A percentile compares a stretch with the other conserved stretches of the same genome.
phyloP scores from a whole-genome alignment of 148 eudicot species.

The Suaeda aralocaspica region DNA sequence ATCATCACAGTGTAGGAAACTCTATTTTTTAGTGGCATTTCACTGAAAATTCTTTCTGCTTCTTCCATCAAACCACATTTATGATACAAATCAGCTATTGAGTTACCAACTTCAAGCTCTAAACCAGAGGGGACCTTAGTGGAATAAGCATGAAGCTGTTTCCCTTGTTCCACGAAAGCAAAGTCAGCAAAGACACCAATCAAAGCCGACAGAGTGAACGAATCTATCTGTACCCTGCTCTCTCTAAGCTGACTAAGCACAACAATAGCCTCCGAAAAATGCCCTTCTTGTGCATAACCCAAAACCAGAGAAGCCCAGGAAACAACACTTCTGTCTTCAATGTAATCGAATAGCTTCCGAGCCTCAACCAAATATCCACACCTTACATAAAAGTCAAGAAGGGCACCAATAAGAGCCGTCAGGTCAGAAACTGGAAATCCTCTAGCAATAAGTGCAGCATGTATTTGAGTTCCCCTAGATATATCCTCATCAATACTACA shows the following conservation, averaged over 20 bases:
- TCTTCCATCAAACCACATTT: constrained; percentile 72
- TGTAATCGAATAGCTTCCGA: constrained; percentile 48
- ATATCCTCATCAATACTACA: constrained; percentile 44
- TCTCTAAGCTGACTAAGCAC: constrained; percentile 60
- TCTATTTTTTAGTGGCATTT: constrained; percentile 53
- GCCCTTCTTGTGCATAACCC: constrained; percentile 67
- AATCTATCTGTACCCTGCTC: constrained; percentile 41
- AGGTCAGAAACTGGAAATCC: constrained; percentile 38
- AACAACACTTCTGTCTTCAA: constrained; percentile 50
- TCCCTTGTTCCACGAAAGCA: constrained; percentile 72
- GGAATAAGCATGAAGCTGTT: constrained; percentile 63
- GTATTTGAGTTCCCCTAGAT: constrained; percentile 54
- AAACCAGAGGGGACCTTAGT: constrained; percentile 49
- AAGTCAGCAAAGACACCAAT: constrained; percentile 78
- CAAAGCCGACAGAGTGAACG: constrained; percentile 58
- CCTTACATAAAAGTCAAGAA: constrained; percentile 75
- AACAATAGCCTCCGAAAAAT: constrained; percentile 47
- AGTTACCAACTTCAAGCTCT: constrained; percentile 58
- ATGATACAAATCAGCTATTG: constrained; percentile 70
- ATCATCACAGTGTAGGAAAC: constrained; percentile 78
- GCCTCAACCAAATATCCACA: constrained; percentile 53
- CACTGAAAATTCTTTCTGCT: constrained; percentile 53
- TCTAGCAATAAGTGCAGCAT: constrained; percentile 47
- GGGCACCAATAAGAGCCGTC: constrained; percentile 60
- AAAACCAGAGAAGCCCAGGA: constrained; percentile 68